A percentile compares a stretch with the other conserved stretches of the same genome.
Evolutionary conservation across 1,284 basidiomycete genomes (phyloP).

Genomic region (Cryptococcus sp.): DNA sequence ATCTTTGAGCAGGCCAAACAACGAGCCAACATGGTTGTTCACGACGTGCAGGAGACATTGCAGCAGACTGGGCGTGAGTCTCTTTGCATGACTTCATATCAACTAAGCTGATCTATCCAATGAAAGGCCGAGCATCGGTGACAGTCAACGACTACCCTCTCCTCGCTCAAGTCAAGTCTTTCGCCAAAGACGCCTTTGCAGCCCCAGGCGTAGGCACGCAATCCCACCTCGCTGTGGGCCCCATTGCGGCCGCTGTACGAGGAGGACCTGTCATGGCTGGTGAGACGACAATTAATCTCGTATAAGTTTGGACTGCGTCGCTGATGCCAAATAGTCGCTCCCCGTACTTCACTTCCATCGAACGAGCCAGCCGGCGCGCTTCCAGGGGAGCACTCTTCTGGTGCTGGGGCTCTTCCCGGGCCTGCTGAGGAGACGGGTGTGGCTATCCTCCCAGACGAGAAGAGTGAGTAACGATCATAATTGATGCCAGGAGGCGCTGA

Average conservation of each 20-base stretch:
- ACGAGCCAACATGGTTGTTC: slow-evolving; percentile 19
- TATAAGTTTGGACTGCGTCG: no score
- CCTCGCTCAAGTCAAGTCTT: slow-evolving; percentile 20
- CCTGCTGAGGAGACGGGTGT: slow-evolving; percentile 51
- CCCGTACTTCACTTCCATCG: slow-evolving; percentile 30
- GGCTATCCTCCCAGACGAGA: slow-evolving; percentile 55
- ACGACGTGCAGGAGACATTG: slow-evolving; percentile 1
- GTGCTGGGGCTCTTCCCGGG: slow-evolving; percentile 56
- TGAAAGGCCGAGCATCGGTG: slow-evolving; percentile 18
- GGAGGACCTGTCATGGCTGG: no score
- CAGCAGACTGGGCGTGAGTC: background rate
- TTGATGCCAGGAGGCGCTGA: background rate
- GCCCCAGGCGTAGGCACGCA: slow-evolving; percentile 1
- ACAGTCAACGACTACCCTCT: slow-evolving; percentile 12
- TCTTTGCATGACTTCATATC: background rate
- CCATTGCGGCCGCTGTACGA: slow-evolving; percentile 3
- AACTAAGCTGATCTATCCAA: background rate
- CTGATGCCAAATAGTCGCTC: slow-evolving; percentile 9
- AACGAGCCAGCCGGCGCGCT: slow-evolving; percentile 36
- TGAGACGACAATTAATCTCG: no score
- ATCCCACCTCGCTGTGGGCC: background rate
- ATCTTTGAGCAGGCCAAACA: slow-evolving; percentile 29
- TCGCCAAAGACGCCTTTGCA: slow-evolving; percentile 16
- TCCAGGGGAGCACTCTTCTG: slow-evolving; percentile 41
- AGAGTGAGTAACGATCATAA: slow-evolving; percentile 22